Evolutionary conservation across 306 rosid species (phyloP).

Genomic region (Cucumis cinereus): DNA sequence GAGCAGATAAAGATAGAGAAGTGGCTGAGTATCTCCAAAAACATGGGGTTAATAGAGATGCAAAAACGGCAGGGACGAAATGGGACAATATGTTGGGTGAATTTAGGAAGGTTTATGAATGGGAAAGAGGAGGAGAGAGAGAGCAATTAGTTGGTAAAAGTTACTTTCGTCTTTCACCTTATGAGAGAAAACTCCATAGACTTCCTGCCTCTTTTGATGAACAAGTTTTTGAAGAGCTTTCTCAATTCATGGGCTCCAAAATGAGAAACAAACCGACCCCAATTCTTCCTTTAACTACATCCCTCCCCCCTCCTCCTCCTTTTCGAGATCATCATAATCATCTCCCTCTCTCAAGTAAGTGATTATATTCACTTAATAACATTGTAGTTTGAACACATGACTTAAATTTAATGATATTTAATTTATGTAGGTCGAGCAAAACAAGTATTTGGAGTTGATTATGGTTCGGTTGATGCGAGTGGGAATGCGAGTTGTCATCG

Average conservation of each 20-base stretch:
- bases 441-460: constrained; percentile 44
- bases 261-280: constrained; percentile 46
- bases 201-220: constrained; percentile 96
- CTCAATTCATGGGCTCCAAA: constrained; percentile 82
- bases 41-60: constrained; percentile 70
- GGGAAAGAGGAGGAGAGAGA: constrained; percentile 89
- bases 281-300: constrained; percentile 21
- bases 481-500: constrained; percentile 27
- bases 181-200: constrained; percentile 83
- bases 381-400: not conserved
- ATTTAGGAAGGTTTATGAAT: constrained; percentile 85
- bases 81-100: constrained; percentile 99
- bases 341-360: constrained; percentile 36
- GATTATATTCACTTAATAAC: not conserved
- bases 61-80: constrained; percentile 85
- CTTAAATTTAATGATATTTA: not conserved
- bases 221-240: constrained; percentile 85
- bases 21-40: constrained; percentile 70
- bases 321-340: constrained; percentile 45
- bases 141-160: constrained; percentile 71
- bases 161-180: constrained; percentile 88
- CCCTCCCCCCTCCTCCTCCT: constrained; percentile 45
- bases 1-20: constrained; percentile 84
- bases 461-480: constrained; percentile 31
- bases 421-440: not conserved